Conservation (phyloP, 2,329 filamentous ascomycete species). For the Metarhizium brunneum region DNA sequence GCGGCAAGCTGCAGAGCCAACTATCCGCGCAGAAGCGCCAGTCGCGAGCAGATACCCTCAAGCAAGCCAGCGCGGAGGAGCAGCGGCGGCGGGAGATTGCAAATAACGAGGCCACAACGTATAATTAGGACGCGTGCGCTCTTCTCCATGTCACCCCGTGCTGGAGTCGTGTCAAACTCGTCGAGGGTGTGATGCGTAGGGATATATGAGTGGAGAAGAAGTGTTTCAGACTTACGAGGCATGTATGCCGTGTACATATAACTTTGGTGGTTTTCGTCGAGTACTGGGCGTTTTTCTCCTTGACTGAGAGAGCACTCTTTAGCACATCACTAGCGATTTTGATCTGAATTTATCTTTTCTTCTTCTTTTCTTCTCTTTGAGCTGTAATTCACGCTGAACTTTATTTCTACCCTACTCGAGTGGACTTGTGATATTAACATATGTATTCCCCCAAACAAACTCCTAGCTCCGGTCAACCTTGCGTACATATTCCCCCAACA, state of each 20-base stretch:
- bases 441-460: background rate
- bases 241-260: background rate
- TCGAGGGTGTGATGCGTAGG: background rate
- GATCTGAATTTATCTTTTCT: background rate
- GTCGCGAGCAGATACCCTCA: constrained; percentile 58
- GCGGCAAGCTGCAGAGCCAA: constrained; percentile 60
- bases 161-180: too few species aligned
- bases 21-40: constrained; percentile 68
- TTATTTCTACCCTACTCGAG: background rate
- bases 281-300: background rate
- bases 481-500: background rate
- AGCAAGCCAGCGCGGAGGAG: constrained; percentile 59
- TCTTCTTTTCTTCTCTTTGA: background rate
- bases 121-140: constrained; percentile 15
- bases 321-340: too few species aligned
- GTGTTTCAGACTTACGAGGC: too few species aligned
- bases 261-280: background rate
- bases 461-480: background rate
- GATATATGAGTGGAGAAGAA: background rate
- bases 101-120: constrained; percentile 32
- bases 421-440: background rate
- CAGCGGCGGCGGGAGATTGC: constrained; percentile 59
- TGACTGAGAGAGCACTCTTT: background rate
- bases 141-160: background rate
- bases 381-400: background rate